These are phyloP conservation scores for Mucor velutinosus DNA, from an alignment of 371 early-diverging fungal genomes.

Conservation along the genomic window DNA sequence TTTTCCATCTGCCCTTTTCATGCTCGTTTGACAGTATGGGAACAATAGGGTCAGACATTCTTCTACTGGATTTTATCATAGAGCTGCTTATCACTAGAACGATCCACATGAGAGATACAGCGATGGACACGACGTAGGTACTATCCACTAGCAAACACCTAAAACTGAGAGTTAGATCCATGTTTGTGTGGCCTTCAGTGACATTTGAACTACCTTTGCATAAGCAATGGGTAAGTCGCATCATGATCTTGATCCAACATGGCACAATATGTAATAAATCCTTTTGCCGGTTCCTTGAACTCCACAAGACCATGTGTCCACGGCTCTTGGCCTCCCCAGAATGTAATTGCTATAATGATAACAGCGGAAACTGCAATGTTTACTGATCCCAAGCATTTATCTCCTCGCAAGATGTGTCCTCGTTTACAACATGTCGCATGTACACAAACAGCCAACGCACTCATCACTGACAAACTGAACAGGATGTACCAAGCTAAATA, in stretches of 20 bases:
- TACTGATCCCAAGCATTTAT: constrained; percentile 29
- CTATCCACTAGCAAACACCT: constrained; percentile 18
- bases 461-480: constrained; percentile 22
- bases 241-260: constrained; percentile 29
- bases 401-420: constrained; percentile 31
- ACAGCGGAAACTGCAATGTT: constrained; percentile 15
- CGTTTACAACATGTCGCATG: constrained; percentile 38
- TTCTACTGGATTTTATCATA: not conserved
- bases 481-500: constrained; percentile 36
- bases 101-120: constrained; percentile 12
- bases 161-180: not conserved
- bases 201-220: constrained; percentile 29
- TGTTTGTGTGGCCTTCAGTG: too few species aligned
- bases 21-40: not conserved
- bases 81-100: not conserved
- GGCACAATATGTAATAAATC: constrained; percentile 37
- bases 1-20: not conserved
- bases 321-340: constrained; percentile 35
- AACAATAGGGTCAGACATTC: not conserved
- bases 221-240: constrained; percentile 34
- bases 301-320: constrained; percentile 41
- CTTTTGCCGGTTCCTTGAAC: constrained; percentile 35
- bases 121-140: not conserved
- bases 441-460: constrained; percentile 28
- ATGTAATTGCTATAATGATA: constrained; percentile 25